Conservation (phyloP, 495 filamentous ascomycete genomes). For the Penicillium psychrofluorescens region DNA sequence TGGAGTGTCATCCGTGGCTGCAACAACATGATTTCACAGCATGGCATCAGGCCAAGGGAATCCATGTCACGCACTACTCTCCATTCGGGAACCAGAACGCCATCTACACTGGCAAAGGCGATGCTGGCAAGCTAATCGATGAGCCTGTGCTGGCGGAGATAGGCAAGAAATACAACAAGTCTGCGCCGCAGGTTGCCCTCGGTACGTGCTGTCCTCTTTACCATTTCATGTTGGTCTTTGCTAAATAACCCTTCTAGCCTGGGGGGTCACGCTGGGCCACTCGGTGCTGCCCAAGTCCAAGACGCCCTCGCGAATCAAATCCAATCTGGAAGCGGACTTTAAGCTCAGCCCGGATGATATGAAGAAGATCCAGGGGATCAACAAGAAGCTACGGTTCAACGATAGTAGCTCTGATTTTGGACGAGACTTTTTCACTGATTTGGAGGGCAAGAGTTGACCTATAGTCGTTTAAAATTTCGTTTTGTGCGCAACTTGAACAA, state of each 20-base stretch:
- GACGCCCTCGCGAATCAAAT: conserved; percentile 44
- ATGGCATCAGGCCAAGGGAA: conserved; percentile 47
- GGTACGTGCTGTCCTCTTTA: conserved; percentile 29
- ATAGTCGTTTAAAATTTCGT: too few species aligned
- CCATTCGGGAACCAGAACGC: conserved; percentile 68
- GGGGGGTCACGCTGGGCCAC: conserved; percentile 59
- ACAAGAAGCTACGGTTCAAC: conserved; percentile 56
- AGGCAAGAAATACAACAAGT: conserved; percentile 56
- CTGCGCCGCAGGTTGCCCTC: conserved; percentile 53
- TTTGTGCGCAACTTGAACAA: too few species aligned
- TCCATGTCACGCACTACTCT: conserved; percentile 59
- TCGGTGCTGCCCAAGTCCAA: conserved; percentile 63
- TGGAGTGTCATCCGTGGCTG: conserved; percentile 56
- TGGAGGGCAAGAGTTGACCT: conserved; percentile 48
- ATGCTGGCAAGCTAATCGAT: conserved; percentile 50
- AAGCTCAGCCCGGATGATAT: conserved; percentile 45
- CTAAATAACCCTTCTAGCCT: conserved; percentile 32
- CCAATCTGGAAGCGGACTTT: conserved; percentile 55
- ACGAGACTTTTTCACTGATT: conserved; percentile 49
- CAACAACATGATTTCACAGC: conserved; percentile 52
- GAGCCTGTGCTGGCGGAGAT: conserved; percentile 54
- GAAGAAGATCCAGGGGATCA: conserved; percentile 42
- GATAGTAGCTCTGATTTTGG: conserved; percentile 50
- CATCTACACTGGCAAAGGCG: conserved; percentile 43
- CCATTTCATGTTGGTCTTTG: not conserved